These are phyloP conservation scores for Erodium moschatum DNA, from an alignment of 441 rosid genomes.

Conservation along the genomic window DNA sequence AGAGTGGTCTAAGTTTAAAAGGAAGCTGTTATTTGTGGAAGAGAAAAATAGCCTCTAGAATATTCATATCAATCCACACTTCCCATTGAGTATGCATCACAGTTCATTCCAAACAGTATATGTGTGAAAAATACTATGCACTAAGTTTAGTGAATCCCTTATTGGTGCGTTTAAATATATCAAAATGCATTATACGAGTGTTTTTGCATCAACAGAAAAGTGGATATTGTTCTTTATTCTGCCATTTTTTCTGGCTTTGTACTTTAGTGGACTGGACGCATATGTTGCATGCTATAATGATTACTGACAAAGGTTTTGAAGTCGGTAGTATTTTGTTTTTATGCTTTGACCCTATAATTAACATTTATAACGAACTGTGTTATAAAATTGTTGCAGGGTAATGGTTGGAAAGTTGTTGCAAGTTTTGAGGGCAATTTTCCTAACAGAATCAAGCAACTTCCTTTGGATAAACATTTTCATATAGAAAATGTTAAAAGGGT, in stretches of 20 bases:
- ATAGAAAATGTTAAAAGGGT: slow-evolving; percentile 83
- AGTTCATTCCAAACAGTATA: background rate
- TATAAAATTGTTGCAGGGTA: slow-evolving; percentile 48
- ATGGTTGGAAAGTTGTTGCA: slow-evolving; percentile 94
- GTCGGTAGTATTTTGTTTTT: background rate
- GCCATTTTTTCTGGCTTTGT: background rate
- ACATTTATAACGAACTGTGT: slow-evolving; percentile 9
- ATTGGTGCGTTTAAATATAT: background rate
- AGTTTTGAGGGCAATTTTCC: slow-evolving; percentile 96
- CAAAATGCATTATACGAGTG: background rate
- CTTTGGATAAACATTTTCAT: slow-evolving; percentile 89
- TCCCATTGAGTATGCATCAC: background rate
- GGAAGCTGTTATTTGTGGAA: background rate
- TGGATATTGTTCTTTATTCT: background rate
- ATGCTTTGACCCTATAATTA: background rate
- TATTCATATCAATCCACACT: background rate
- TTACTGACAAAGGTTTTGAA: background rate
- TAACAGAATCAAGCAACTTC: slow-evolving; percentile 80
- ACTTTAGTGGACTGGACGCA: background rate
- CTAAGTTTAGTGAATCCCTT: slow-evolving; percentile 4
- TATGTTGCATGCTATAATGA: background rate
- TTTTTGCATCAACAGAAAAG: background rate
- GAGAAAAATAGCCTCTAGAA: background rate
- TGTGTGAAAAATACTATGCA: background rate
- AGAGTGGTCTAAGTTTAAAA: background rate